Evolutionary conservation across 257 asterid genomes (phyloP), one percentile per base, ranked within the genome.

Genomic region (Gentiana dahurica): DNA sequence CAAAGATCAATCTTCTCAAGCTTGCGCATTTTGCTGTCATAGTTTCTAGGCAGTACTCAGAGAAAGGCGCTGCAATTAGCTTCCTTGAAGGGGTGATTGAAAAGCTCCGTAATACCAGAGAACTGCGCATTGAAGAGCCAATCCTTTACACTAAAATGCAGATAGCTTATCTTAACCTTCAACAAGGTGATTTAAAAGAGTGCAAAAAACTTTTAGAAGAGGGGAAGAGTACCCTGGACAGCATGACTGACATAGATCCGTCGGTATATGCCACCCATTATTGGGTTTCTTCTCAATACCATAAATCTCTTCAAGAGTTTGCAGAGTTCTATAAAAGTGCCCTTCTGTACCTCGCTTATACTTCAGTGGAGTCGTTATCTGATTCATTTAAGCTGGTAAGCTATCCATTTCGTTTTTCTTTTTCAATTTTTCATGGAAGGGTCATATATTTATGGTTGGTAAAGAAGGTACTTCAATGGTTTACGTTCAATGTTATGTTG

Each of bases 231-330:
- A 79, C 96, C 35, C 82, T 90, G 59, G 95, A 87, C 72, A 82
- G 91, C 79, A 84, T 90, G 95, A 90, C 97, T 10, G 97, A 84
- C 69, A 85, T 90, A 63, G 97, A 87, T 76, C 97, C 97, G 39
- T 73, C 96, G 24, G 97, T 87, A 47, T 82, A 87, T 76, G 94
- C 97, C 62, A 86, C 77, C 76, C 84, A 73, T 71, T 90, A 87
- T 64, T 90, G 97, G 97, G 80, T 84, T 55, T 80, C 96, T 44
- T 87, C 97, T 46, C 96, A 90, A 68, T 82, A 82, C 60, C 80
- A 84, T 63, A 90, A 90, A 65, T 67, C 79, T 46, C 76, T 69
- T 39, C 95, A 84, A 68, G 97, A 90, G 65, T 90, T 86, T 74
- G 90, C 96, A 1, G 96, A 90, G 70, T 90, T 87, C 69, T 90